A percentile compares a stretch with the other conserved stretches of the same genome.
Conservation (phyloP, 2,329 filamentous ascomycete genomes). For the Incumbomyces lentus region DNA sequence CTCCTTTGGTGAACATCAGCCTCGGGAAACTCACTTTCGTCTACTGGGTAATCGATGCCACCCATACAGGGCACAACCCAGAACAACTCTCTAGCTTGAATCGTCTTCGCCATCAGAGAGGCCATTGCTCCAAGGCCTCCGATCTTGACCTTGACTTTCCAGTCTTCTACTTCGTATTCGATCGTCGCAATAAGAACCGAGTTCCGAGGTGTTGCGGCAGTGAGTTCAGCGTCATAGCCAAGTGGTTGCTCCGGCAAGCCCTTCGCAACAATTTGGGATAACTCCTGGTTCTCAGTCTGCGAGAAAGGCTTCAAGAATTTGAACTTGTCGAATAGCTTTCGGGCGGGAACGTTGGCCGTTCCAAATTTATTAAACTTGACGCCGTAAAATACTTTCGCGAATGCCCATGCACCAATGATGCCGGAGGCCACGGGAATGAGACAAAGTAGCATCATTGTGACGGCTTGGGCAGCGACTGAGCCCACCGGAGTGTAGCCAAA, state of each 20-base stretch:
- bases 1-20: no score
- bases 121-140: slow-evolving; percentile 62
- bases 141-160: slow-evolving; percentile 62
- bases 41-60: slow-evolving; percentile 51
- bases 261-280: slow-evolving; percentile 9
- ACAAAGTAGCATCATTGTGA: slow-evolving; percentile 44
- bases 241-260: slow-evolving; percentile 34
- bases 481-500: slow-evolving; percentile 46
- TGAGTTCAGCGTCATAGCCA: slow-evolving; percentile 9
- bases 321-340: background rate
- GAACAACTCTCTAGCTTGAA: slow-evolving; percentile 54
- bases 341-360: slow-evolving; percentile 35
- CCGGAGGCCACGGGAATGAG: slow-evolving; percentile 44
- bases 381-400: slow-evolving; percentile 52
- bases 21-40: background rate
- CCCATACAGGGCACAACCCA: slow-evolving; percentile 55
- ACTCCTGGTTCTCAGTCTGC: slow-evolving; percentile 1
- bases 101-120: slow-evolving; percentile 57
- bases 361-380: slow-evolving; percentile 54
- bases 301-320: background rate
- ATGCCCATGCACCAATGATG: slow-evolving; percentile 42
- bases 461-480: slow-evolving; percentile 43
- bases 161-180: slow-evolving; percentile 63
- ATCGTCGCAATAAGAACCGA: slow-evolving; percentile 59
- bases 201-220: slow-evolving; percentile 36